Evolutionary conservation across 2,329 filamentous ascomycete genomes (phyloP).

Genomic region (Hypoxylon sp.): DNA sequence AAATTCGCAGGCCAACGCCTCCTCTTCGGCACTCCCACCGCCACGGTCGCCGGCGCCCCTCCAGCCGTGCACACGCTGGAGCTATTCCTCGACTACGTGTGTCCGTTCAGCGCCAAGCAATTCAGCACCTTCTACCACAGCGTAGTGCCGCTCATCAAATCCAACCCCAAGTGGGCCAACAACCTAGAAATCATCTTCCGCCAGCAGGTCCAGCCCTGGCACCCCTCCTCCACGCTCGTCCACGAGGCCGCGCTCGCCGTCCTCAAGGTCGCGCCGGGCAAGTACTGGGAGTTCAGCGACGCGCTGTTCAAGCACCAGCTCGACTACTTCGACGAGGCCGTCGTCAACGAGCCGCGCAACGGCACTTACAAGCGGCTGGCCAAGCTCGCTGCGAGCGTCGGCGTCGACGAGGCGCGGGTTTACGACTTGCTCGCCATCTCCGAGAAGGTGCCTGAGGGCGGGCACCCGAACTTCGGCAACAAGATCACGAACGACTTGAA

Average conservation of each 20-base stretch:
- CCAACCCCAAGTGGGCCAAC: constrained; percentile 68
- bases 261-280: constrained; percentile 75
- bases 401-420: constrained; percentile 78
- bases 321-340: constrained; percentile 86
- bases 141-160: constrained; percentile 75
- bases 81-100: constrained; percentile 89
- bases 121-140: constrained; percentile 81
- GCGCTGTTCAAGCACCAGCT: constrained; percentile 76
- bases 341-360: constrained; percentile 89
- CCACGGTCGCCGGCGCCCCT: constrained; percentile 55
- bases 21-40: constrained; percentile 59
- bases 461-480: constrained; percentile 83
- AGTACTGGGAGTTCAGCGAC: constrained; percentile 85
- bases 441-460: constrained; percentile 76
- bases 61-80: constrained; percentile 72
- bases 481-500: constrained; percentile 88
- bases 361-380: constrained; percentile 85
- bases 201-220: constrained; percentile 95
- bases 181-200: constrained; percentile 85
- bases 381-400: constrained; percentile 77
- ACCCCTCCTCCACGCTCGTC: constrained; percentile 84
- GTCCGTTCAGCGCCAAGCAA: constrained; percentile 77
- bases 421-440: constrained; percentile 78
- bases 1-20: constrained; percentile 83
- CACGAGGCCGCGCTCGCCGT: constrained; percentile 91